These are phyloP conservation scores for Cystobasidium ongulense DNA, from an alignment of 768 basidiomycete species.

Conservation along the genomic window DNA sequence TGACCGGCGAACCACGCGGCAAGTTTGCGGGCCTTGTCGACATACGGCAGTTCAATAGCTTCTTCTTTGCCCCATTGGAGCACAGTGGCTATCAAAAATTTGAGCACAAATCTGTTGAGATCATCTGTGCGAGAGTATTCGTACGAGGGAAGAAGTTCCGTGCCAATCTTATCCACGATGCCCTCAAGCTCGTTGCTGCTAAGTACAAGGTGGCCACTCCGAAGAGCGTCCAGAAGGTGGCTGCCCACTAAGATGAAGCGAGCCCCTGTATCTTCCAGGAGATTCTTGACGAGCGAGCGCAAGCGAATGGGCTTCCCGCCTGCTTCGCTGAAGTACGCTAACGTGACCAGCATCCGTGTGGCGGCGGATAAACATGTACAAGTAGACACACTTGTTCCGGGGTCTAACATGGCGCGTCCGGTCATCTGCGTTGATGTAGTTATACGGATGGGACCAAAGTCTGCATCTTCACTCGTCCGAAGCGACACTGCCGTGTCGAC, in stretches of 20 bases:
- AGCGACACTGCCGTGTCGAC: background rate
- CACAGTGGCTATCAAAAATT: constrained; percentile 59
- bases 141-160: constrained; percentile 53
- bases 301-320: constrained; percentile 35
- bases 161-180: constrained; percentile 54
- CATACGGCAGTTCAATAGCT: constrained; percentile 45
- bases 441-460: constrained; percentile 35
- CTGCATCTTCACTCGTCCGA: constrained; percentile 31
- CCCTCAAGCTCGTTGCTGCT: constrained; percentile 51
- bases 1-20: constrained; percentile 54
- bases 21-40: constrained; percentile 51
- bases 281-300: constrained; percentile 40
- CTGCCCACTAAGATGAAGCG: constrained; percentile 56
- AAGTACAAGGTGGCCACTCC: constrained; percentile 55
- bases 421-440: background rate
- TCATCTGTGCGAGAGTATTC: constrained; percentile 53
- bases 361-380: background rate
- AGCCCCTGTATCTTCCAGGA: constrained; percentile 49
- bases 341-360: constrained; percentile 31
- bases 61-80: constrained; percentile 53
- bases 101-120: constrained; percentile 54
- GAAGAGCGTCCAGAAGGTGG: constrained; percentile 54
- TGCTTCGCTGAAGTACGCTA: constrained; percentile 33
- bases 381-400: background rate
- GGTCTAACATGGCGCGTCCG: background rate